These are phyloP conservation scores for Ceratocystis alfenasii DNA, from an alignment of 2,329 filamentous ascomycete genomes.

Conservation along the genomic window DNA sequence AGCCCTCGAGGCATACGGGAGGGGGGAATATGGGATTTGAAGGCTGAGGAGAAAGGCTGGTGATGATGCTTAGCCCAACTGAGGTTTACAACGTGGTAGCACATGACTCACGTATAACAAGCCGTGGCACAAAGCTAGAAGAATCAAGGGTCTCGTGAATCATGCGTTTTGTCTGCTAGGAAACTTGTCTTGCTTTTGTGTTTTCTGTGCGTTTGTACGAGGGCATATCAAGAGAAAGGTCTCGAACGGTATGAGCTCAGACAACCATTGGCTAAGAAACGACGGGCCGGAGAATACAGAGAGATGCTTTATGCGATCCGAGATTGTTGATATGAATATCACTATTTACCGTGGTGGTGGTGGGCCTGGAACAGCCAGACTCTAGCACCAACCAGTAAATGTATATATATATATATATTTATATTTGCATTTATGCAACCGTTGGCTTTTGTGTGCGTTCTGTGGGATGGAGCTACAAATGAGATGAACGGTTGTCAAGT, in stretches of 20 bases:
- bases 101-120: not conserved
- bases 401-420: too few species aligned
- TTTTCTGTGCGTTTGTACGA: not conserved
- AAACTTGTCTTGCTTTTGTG: not conserved
- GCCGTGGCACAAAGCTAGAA: not conserved
- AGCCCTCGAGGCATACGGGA: too few species aligned
- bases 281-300: not conserved
- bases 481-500: slow-evolving; percentile 3
- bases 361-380: not conserved
- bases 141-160: not conserved
- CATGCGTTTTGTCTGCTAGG: not conserved
- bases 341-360: not conserved
- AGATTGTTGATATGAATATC: too few species aligned
- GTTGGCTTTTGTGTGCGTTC: not conserved
- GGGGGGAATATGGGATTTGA: too few species aligned
- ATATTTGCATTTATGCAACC: not conserved
- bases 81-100: not conserved
- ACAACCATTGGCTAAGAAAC: not conserved
- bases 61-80: not conserved
- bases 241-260: not conserved
- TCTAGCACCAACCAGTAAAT: too few species aligned
- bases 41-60: not conserved
- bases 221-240: not conserved
- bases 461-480: not conserved
- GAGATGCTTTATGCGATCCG: not conserved